A percentile compares a stretch with the other conserved stretches of the same genome.
Conservation (phyloP, 2,329 filamentous ascomycete genomes). For the Pseudogymnoascus verrucosus region DNA sequence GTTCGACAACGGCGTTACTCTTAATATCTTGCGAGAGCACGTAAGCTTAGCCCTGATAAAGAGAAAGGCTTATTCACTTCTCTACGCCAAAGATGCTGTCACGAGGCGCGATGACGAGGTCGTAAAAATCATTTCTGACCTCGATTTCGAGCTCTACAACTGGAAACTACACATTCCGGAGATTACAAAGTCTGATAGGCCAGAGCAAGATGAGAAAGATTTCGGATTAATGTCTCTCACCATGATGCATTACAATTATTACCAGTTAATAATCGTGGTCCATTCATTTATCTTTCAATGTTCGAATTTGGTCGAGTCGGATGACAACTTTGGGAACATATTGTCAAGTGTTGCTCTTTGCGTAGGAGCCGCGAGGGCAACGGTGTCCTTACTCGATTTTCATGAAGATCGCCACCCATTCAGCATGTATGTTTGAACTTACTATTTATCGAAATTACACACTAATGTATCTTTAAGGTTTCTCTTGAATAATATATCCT, state of each 20-base stretch:
- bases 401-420: slow-evolving; percentile 15
- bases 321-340: slow-evolving; percentile 9
- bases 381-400: slow-evolving; percentile 13
- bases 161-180: slow-evolving; percentile 15
- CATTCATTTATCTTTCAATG: slow-evolving; percentile 14
- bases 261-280: slow-evolving; percentile 14
- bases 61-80: not conserved
- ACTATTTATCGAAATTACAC: not conserved
- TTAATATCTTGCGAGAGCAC: not conserved
- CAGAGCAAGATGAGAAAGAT: slow-evolving; percentile 1
- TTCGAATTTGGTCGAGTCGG: not conserved
- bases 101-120: not conserved
- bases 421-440: slow-evolving; percentile 10
- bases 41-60: not conserved
- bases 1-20: not conserved
- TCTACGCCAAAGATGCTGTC: not conserved
- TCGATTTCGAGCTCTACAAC: slow-evolving; percentile 14
- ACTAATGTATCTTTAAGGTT: slow-evolving; percentile 9
- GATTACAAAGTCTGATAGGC: slow-evolving; percentile 8
- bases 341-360: slow-evolving; percentile 16
- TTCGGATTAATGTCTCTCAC: slow-evolving; percentile 12
- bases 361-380: slow-evolving; percentile 14
- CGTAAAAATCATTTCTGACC: slow-evolving; percentile 11
- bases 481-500: slow-evolving; percentile 14
- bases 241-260: slow-evolving; percentile 15